Evolutionary conservation across 1,139 yeast genomes (phyloP), one percentile per base, ranked within the genome.

Genomic region (Pichia sp.): DNA sequence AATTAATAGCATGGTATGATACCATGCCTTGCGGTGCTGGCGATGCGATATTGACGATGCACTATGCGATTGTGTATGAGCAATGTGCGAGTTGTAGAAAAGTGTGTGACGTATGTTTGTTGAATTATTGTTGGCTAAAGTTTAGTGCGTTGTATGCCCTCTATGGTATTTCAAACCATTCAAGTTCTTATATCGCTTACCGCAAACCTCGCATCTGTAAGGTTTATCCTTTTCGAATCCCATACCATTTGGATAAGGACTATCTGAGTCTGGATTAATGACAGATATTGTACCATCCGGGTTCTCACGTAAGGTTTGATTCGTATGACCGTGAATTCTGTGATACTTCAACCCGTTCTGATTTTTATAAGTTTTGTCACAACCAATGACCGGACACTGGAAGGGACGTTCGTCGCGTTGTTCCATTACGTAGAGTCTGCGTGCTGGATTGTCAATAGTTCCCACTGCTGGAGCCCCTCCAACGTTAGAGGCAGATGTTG

Each of bases 161-260:
- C 97, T 75, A 59, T 91, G 99, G 59, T 91, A 91, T 63, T 91
- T 91, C 60, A 91, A 72, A 25, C 99, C 99, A 60, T 91, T 91
- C 53, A 91, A 69, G 58, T 91, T 91, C 70, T 93, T 91, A 65
- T 91, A 91, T 40, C 98, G 69, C 64, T 91, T 93, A 39, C 97
- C 97, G 63, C 99, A 91, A 32, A 91, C 96, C 60, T 91, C 97
- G 63, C 99, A 91, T 54, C 96, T 73, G 60, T 91, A 91, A 24
- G 98, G 99, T 64, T 93, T 93, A 64, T 91, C 98, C 66, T 86
- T 87, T 59, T 91, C 98, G 73, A 87, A 75, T 26, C 91, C 94
- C 48, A 81, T 77, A 7, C 95, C 95, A 58, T 88, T 96, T 32
- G 88, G 83, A 56, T 85, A 85, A 8, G 96, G 95, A 37, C 87